Percentiles rank a stretch among this genome's conserved stretches.
Evolutionary conservation across 306 rosid genomes (phyloP).

Genomic region (Acacia confusa): DNA sequence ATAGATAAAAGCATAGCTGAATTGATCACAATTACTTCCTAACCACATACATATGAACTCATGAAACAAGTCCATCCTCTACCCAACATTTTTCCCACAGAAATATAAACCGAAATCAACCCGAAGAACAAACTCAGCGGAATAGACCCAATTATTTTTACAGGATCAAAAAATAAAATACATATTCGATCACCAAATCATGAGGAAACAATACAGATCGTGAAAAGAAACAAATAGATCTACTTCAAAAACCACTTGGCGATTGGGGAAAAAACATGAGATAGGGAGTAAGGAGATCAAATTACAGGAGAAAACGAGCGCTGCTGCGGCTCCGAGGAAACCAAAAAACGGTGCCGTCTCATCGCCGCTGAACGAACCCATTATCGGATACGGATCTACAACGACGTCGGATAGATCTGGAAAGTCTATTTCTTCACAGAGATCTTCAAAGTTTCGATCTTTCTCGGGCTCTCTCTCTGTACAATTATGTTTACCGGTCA

Average conservation of each 20-base stretch:
- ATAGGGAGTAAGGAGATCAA: not conserved
- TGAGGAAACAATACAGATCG: slow-evolving; percentile 9
- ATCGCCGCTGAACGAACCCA: slow-evolving; percentile 84
- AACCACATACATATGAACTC: not conserved
- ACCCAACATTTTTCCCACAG: not conserved
- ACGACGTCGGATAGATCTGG: slow-evolving; percentile 46
- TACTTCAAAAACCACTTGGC: not conserved
- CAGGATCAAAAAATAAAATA: not conserved
- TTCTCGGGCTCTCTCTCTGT: not conserved
- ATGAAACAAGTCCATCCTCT: not conserved
- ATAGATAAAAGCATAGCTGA: slow-evolving; percentile 15
- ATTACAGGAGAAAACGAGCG: slow-evolving; percentile 81
- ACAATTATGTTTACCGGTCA: slow-evolving; percentile 5
- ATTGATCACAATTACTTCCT: slow-evolving; percentile 8
- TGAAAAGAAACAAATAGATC: slow-evolving; percentile 24
- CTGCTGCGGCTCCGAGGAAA: slow-evolving; percentile 93
- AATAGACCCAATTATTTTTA: slow-evolving; percentile 36
- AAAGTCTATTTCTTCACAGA: not conserved
- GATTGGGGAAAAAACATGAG: not conserved
- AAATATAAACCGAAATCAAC: not conserved
- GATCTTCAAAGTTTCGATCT: slow-evolving; percentile 23
- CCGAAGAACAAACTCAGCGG: not conserved
- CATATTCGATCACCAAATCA: not conserved
- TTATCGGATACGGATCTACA: slow-evolving; percentile 36
- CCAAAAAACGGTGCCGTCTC: slow-evolving; percentile 92